Conservation (phyloP, 106 monocot species). For the Chionographis japonica region DNA sequence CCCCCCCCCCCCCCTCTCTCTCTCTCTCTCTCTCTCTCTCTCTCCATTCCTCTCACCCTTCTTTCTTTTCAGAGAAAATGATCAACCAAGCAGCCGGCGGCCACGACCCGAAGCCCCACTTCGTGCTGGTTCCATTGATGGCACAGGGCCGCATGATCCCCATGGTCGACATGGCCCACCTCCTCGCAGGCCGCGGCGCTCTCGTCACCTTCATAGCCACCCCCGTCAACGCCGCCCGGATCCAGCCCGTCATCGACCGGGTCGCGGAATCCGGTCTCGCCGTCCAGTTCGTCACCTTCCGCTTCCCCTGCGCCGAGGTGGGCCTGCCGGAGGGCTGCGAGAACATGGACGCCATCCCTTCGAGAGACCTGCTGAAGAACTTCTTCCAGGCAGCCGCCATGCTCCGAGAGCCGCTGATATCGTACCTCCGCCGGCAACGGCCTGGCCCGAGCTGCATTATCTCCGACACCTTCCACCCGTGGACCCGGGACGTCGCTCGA, state of each 20-base stretch:
- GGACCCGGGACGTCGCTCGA: too few relatives aligned
- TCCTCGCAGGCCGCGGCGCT: not conserved
- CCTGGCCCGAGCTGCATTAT: too few relatives aligned
- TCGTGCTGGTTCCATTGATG: not conserved
- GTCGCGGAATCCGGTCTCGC: not conserved
- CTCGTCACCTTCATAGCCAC: not conserved
- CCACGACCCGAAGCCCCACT: not conserved
- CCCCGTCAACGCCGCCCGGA: slow-evolving; percentile 1
- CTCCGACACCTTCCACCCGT: too few relatives aligned
- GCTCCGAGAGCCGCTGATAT: too few relatives aligned
- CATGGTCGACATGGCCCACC: slow-evolving; percentile 5
- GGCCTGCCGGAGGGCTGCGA: slow-evolving; percentile 9
- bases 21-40: too few relatives aligned
- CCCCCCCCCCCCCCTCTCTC: too few relatives aligned
- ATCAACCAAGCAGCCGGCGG: too few relatives aligned
- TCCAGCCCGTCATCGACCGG: not conserved
- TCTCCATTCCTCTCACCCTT: too few relatives aligned
- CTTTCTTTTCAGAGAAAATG: too few relatives aligned
- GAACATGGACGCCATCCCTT: not conserved
- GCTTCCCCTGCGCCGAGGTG: not conserved
- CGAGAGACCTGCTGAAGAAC: not conserved
- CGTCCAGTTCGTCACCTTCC: not conserved
- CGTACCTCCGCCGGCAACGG: too few relatives aligned
- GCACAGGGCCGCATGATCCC: slow-evolving; percentile 5
- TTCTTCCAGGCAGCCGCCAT: too few relatives aligned